Conservation (phyloP, 805 yeast genomes). For the Schizosaccharomyces lindneri region DNA sequence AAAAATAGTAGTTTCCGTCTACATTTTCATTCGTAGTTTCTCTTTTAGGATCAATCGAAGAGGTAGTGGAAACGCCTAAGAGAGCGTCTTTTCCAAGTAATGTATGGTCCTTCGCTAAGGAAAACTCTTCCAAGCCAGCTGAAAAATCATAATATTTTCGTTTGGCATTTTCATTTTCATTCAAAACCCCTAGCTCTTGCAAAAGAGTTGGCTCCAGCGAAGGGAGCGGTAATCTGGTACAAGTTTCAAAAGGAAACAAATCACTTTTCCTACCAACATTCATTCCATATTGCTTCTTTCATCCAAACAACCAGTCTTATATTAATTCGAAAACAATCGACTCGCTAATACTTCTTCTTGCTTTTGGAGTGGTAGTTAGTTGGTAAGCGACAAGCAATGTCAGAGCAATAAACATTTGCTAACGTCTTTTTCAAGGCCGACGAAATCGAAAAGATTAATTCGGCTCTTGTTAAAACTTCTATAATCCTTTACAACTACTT, state of each 20-base stretch:
- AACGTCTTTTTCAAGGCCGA: too few relatives aligned
- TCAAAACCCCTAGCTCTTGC: not conserved
- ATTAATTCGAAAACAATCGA: too few relatives aligned
- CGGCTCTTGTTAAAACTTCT: too few relatives aligned
- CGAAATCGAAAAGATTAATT: too few relatives aligned
- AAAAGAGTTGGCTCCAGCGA: not conserved
- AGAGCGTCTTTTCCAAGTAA: not conserved
- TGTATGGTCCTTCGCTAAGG: not conserved
- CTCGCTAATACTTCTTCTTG: too few relatives aligned
- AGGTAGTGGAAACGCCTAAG: not conserved
- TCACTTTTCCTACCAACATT: not conserved
- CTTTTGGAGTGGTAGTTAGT: too few relatives aligned
- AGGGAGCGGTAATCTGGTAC: not conserved
- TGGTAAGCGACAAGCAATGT: too few relatives aligned
- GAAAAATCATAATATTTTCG: not conserved
- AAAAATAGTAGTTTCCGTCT: not conserved
- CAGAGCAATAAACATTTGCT: too few relatives aligned
- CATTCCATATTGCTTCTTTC: not conserved
- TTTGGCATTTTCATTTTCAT: not conserved
- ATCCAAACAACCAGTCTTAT: too few relatives aligned
- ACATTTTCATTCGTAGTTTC: not conserved
- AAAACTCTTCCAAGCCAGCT: not conserved
- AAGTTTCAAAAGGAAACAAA: not conserved
- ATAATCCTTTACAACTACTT: too few relatives aligned
- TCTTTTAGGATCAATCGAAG: not conserved